A percentile compares a stretch with the other conserved stretches of the same genome.
phyloP scores from a whole-genome alignment of 78 protist genomes.

The Anaeramoeba flamelloides region DNA sequence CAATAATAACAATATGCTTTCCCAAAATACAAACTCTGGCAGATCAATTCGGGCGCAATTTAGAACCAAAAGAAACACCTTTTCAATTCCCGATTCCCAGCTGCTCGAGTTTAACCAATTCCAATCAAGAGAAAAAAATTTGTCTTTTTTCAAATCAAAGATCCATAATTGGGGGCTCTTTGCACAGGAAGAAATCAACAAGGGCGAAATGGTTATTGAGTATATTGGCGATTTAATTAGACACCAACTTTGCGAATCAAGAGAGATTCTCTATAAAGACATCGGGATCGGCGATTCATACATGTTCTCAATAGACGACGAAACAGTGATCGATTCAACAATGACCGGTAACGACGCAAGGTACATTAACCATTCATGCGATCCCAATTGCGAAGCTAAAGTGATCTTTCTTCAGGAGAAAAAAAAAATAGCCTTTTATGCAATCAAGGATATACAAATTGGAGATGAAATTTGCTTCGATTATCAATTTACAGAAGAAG shows the following conservation, averaged over 20 bases:
- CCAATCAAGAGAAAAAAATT: no score
- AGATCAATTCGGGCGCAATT: no score
- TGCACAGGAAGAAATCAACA: constrained; percentile 39
- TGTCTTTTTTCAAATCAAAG: no score
- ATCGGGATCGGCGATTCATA: constrained; percentile 40
- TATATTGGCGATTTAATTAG: constrained; percentile 88
- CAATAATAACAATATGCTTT: no score
- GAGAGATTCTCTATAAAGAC: constrained; percentile 66
- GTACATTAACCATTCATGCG: constrained; percentile 93
- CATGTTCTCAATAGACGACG: constrained; percentile 73
- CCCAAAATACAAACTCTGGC: no score
- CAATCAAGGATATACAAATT: constrained; percentile 37
- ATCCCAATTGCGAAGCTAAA: constrained; percentile 81
- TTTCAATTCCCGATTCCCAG: no score
- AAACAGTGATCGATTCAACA: constrained; percentile 81
- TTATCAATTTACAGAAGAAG: constrained; percentile 83
- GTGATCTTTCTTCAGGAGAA: constrained; percentile 41
- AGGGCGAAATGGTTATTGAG: constrained; percentile 12
- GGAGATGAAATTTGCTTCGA: constrained; percentile 70
- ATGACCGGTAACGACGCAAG: constrained; percentile 74
- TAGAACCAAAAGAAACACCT: no score
- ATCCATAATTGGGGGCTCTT: constrained; percentile 75
- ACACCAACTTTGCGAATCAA: constrained; percentile 45
- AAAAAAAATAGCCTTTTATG: constrained; percentile 59
- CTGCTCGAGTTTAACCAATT: no score